Percentiles rank a stretch among this genome's conserved stretches.
phyloP scores from a whole-genome alignment of 345 rosid genomes.

The Camelina hispida region DNA sequence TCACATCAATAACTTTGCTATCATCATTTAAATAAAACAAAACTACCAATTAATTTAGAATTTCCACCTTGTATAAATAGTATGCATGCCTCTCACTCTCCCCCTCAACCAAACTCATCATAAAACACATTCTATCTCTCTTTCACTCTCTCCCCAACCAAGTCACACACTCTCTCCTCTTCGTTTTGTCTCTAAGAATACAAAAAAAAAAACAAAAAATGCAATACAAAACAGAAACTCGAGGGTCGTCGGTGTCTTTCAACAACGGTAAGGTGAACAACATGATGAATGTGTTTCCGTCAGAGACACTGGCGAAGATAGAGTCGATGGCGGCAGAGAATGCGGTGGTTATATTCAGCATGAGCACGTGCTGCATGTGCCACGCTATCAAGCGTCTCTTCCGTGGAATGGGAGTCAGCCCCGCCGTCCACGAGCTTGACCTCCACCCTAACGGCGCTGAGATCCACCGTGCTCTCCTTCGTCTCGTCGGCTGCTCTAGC shows the following conservation, averaged over 20 bases:
- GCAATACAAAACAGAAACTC: constrained; percentile 44
- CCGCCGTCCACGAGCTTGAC: constrained; percentile 82
- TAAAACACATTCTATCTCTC: background rate
- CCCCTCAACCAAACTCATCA: constrained; percentile 23
- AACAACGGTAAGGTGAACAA: constrained; percentile 27
- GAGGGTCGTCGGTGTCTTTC: constrained; percentile 17
- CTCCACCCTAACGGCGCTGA: constrained; percentile 50
- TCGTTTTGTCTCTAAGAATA: background rate
- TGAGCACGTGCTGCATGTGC: constrained; percentile 95
- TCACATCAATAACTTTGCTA: constrained; percentile 38
- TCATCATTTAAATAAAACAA: background rate
- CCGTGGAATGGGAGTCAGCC: constrained; percentile 86
- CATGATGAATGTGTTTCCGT: constrained; percentile 41
- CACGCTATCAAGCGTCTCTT: constrained; percentile 92
- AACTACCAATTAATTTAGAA: constrained; percentile 19
- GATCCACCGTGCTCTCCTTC: constrained; percentile 45
- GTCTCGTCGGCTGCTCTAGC: constrained; percentile 49
- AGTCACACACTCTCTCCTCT: background rate
- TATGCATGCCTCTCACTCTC: constrained; percentile 26
- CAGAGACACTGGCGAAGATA: constrained; percentile 36
- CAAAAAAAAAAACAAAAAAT: no score
- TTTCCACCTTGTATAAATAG: constrained; percentile 32
- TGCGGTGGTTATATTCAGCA: constrained; percentile 84
- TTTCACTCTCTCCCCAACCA: background rate
- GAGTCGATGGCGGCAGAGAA: constrained; percentile 60